Conservation (phyloP, 192 early-diverging fungal species). For the Backusella parvicylindrica region DNA sequence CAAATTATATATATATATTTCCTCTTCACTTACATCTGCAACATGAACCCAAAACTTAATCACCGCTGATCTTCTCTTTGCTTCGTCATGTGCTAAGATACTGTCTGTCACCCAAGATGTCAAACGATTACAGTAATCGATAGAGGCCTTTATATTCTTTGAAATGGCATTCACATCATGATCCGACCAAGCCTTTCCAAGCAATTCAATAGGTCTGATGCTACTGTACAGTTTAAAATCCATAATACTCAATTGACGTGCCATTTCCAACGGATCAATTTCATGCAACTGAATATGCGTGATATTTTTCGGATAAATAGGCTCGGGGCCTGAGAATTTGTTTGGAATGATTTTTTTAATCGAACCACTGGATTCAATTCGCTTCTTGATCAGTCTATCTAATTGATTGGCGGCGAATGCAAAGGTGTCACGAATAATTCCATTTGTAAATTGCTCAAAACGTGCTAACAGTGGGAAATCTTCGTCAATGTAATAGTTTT, state of each 20-base stretch:
- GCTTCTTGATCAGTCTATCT: background rate
- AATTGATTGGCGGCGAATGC: conserved; percentile 2
- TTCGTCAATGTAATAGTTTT: conserved; percentile 77
- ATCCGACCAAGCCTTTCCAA: conserved; percentile 85
- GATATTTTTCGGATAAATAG: conserved; percentile 78
- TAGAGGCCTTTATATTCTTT: conserved; percentile 84
- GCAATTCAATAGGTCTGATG: conserved; percentile 84
- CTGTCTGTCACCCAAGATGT: conserved; percentile 87
- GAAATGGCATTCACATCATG: conserved; percentile 55
- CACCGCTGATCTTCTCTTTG: conserved; percentile 69
- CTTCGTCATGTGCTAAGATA: conserved; percentile 78
- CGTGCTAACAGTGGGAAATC: conserved; percentile 37
- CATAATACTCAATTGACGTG: conserved; percentile 90
- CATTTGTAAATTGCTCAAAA: conserved; percentile 14
- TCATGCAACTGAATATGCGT: conserved; percentile 75
- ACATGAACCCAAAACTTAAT: conserved; percentile 84
- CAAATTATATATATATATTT: background rate
- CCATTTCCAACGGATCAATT: conserved; percentile 87
- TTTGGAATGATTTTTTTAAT: conserved; percentile 62
- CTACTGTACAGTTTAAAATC: conserved; percentile 76
- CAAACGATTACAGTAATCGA: conserved; percentile 74
- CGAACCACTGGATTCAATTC: conserved; percentile 1
- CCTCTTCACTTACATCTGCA: conserved; percentile 51
- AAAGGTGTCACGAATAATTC: conserved; percentile 4
- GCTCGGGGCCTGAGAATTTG: conserved; percentile 56